These are phyloP conservation scores for Plectosphaerella cucumerina DNA, from an alignment of 2,329 filamentous ascomycete genomes.

Conservation along the genomic window DNA sequence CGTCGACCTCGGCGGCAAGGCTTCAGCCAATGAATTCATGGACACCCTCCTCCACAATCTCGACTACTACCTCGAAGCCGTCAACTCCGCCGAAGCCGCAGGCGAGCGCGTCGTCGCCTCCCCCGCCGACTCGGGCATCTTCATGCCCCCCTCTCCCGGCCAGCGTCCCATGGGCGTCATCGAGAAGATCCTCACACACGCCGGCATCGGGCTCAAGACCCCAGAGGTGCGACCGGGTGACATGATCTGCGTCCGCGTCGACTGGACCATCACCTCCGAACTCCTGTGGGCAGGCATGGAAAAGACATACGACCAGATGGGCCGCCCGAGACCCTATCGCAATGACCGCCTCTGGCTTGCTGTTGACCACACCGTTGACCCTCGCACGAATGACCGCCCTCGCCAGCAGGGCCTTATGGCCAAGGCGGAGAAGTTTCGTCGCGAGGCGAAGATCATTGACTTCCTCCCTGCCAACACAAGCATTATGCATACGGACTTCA, in stretches of 20 bases:
- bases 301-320: conserved; percentile 31
- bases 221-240: conserved; percentile 29
- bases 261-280: conserved; percentile 42
- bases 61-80: conserved; percentile 10
- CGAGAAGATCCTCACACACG: conserved; percentile 40
- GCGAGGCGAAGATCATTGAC: conserved; percentile 1
- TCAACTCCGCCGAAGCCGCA: conserved; percentile 8
- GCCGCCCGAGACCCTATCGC: conserved; percentile 37
- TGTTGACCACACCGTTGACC: conserved; percentile 43
- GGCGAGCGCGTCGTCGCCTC: not conserved
- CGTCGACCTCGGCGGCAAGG: conserved; percentile 8
- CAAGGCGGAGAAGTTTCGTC: not conserved
- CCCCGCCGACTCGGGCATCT: not conserved
- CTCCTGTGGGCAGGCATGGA: conserved; percentile 37
- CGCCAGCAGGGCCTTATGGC: conserved; percentile 1
- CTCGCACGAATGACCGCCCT: conserved; percentile 12
- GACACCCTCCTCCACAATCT: conserved; percentile 8
- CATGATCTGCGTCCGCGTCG: conserved; percentile 34
- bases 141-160: conserved; percentile 1
- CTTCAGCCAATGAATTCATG: conserved; percentile 7
- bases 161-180: conserved; percentile 31
- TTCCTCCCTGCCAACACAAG: not conserved
- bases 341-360: conserved; percentile 48
- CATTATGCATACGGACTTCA: conserved; percentile 36
- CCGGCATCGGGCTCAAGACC: conserved; percentile 22